A percentile compares a stretch with the other conserved stretches of the same genome.
These are phyloP conservation scores for Lichtheimia hyalospora DNA, from an alignment of 371 early-diverging fungal genomes.

Conservation along the genomic window DNA sequence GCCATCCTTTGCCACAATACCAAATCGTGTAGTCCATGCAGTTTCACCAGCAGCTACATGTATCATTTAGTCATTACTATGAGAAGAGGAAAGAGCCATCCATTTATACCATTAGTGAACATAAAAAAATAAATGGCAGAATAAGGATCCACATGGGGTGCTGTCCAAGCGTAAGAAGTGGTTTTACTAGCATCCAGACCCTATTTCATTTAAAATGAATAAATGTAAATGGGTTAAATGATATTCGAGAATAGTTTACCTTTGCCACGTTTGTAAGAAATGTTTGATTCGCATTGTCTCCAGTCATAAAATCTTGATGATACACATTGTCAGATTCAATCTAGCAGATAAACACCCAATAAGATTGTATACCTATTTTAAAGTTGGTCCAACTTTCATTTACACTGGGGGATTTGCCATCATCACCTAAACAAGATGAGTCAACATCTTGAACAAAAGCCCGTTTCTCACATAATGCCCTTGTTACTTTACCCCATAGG, in stretches of 20 bases:
- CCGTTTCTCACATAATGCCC: neutral
- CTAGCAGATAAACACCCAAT: too few species aligned
- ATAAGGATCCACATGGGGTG: constrained; percentile 32
- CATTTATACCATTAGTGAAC: constrained; percentile 30
- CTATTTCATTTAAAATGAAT: constrained; percentile 8
- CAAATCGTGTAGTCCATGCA: constrained; percentile 40
- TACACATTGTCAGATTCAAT: too few species aligned
- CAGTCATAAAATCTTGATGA: constrained; percentile 41
- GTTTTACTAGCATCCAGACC: constrained; percentile 19
- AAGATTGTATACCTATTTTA: constrained; percentile 25
- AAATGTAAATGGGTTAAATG: too few species aligned
- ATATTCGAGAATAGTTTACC: constrained; percentile 9
- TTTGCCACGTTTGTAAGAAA: constrained; percentile 28
- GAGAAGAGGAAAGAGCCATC: neutral
- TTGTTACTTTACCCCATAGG: constrained; percentile 23
- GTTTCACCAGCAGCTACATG: constrained; percentile 10
- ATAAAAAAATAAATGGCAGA: constrained; percentile 36
- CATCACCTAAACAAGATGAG: constrained; percentile 14
- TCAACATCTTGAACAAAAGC: neutral
- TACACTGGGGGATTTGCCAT: constrained; percentile 13
- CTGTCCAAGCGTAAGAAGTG: constrained; percentile 23
- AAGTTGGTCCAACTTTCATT: constrained; percentile 27
- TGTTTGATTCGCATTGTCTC: constrained; percentile 32
- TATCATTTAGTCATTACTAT: neutral
- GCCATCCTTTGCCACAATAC: constrained; percentile 28